Conservation (phyloP, 2,329 filamentous ascomycete species). For the Mycosphaerelloides madeirae region DNA sequence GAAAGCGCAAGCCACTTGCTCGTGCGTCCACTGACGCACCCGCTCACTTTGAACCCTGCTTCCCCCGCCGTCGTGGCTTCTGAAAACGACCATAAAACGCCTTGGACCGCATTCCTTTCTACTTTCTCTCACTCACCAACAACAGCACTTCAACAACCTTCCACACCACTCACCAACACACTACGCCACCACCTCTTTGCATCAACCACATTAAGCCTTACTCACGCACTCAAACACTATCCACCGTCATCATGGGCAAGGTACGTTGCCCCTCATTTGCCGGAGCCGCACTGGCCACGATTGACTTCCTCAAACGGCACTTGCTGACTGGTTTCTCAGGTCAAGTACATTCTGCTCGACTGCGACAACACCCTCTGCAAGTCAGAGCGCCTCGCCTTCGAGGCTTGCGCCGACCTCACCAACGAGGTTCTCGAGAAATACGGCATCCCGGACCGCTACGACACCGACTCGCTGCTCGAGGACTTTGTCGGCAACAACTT, state of each 20-base stretch:
- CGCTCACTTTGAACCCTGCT: no score
- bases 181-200: constrained; percentile 3
- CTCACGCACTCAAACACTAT: constrained; percentile 2
- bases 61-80: no score
- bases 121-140: neutral
- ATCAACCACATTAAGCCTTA: constrained; percentile 3
- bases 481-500: constrained; percentile 95
- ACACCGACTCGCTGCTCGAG: constrained; percentile 68
- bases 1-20: no score
- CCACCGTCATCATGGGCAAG: constrained; percentile 25
- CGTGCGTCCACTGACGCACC: no score
- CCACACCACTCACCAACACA: constrained; percentile 2
- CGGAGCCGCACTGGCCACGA: constrained; percentile 1
- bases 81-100: no score
- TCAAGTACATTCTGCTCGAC: constrained; percentile 51
- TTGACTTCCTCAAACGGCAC: constrained; percentile 1
- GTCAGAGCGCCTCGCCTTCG: constrained; percentile 85
- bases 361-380: constrained; percentile 88
- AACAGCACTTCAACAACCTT: neutral
- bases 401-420: constrained; percentile 82
- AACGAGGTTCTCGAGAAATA: constrained; percentile 74
- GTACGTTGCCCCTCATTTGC: constrained; percentile 16
- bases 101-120: neutral
- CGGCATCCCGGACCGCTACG: constrained; percentile 64
- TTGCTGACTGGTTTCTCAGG: constrained; percentile 20